These are phyloP conservation scores for Sapria himalayana DNA, from an alignment of 345 rosid genomes.

Conservation along the genomic window DNA sequence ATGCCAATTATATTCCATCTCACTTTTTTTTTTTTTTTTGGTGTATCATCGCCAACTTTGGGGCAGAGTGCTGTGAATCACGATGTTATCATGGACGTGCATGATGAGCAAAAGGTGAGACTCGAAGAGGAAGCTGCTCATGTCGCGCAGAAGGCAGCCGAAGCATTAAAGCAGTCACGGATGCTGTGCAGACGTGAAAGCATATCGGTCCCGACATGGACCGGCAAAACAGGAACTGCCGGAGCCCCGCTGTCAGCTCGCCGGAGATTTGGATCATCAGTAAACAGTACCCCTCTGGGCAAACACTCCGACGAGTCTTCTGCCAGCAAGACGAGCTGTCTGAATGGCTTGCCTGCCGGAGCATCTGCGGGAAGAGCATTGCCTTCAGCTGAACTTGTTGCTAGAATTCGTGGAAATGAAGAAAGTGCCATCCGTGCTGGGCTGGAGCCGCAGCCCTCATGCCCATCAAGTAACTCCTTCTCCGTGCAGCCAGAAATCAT, in stretches of 20 bases:
- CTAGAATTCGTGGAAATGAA: constrained; percentile 57
- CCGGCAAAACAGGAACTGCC: constrained; percentile 77
- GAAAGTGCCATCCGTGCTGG: constrained; percentile 56
- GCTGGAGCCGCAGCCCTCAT: constrained; percentile 22
- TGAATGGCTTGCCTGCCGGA: constrained; percentile 45
- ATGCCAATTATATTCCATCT: too few species aligned
- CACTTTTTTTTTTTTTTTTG: not conserved
- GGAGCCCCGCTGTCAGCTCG: constrained; percentile 67
- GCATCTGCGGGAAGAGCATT: constrained; percentile 65
- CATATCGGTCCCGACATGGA: constrained; percentile 82
- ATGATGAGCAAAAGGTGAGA: constrained; percentile 58
- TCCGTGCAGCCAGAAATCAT: constrained; percentile 54
- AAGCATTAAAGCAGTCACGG: constrained; percentile 72
- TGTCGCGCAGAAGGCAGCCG: constrained; percentile 89
- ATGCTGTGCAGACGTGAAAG: constrained; percentile 68
- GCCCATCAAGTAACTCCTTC: constrained; percentile 13
- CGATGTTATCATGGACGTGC: constrained; percentile 56
- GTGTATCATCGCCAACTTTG: too few species aligned
- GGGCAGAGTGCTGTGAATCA: constrained; percentile 94
- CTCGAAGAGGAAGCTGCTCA: constrained; percentile 82
- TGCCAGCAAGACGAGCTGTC: constrained; percentile 12
- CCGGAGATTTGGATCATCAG: constrained; percentile 54
- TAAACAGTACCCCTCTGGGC: constrained; percentile 29
- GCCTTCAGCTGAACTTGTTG: constrained; percentile 62
- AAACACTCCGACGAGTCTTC: constrained; percentile 22